Percentiles rank a stretch among this genome's conserved stretches.
phyloP scores from a whole-genome alignment of 2,329 filamentous ascomycete species.

The Ceratocystis cubensis region DNA sequence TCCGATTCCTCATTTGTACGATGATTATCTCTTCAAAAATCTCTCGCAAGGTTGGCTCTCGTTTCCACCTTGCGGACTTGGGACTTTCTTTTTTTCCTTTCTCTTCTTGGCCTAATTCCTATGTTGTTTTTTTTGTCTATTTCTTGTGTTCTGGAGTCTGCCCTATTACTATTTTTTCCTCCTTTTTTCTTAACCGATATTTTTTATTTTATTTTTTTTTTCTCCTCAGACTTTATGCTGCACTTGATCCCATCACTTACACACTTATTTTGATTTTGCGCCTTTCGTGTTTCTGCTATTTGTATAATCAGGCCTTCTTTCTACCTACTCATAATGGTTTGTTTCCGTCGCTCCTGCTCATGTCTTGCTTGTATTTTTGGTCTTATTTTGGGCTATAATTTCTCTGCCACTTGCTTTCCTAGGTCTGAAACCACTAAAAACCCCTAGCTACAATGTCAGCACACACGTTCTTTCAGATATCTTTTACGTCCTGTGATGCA shows the following conservation, averaged over 20 bases:
- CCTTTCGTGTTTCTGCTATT: background rate
- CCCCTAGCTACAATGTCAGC: too few relatives aligned
- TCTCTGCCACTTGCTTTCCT: too few relatives aligned
- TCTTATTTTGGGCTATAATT: too few relatives aligned
- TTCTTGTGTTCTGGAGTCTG: conserved; percentile 5
- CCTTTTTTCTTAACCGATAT: conserved; percentile 1
- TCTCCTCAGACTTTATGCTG: background rate
- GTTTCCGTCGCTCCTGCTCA: too few relatives aligned
- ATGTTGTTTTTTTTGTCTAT: background rate
- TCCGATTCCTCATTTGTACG: conserved; percentile 7
- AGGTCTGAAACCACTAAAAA: too few relatives aligned
- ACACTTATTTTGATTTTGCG: background rate
- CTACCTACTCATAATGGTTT: background rate
- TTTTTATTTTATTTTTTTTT: conserved; percentile 8
- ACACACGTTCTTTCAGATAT: too few relatives aligned
- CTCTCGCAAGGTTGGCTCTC: background rate
- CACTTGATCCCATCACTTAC: background rate
- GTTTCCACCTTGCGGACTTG: background rate
- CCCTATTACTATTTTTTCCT: background rate
- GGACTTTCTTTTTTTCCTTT: conserved; percentile 8
- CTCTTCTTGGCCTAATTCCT: conserved; percentile 9
- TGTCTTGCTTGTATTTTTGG: too few relatives aligned
- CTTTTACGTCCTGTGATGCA: too few relatives aligned
- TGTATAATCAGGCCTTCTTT: background rate
- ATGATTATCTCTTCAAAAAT: conserved; percentile 7